Conservation (phyloP, 2,329 filamentous ascomycete species). For the Claviceps citrina region DNA sequence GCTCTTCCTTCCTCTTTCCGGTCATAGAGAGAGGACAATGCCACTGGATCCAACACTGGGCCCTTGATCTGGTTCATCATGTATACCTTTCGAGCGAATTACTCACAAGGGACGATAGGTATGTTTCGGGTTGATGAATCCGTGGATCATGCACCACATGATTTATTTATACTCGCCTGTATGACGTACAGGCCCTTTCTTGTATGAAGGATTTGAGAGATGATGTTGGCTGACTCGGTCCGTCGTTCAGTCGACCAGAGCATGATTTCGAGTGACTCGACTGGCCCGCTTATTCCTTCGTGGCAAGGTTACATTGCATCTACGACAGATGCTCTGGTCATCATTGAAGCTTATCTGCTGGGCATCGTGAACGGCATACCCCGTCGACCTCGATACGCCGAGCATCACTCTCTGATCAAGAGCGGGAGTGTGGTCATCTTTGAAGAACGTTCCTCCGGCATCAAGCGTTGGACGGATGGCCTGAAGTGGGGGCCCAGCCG, state of each 20-base stretch:
- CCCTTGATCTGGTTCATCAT: background rate
- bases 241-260: conserved; percentile 1
- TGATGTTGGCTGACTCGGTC: background rate
- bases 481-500: conserved; percentile 78
- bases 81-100: conserved; percentile 3
- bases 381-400: conserved; percentile 69
- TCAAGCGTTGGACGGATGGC: conserved; percentile 86
- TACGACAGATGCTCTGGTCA: conserved; percentile 58
- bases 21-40: background rate
- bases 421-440: conserved; percentile 83
- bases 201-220: background rate
- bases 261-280: conserved; percentile 3
- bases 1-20: background rate
- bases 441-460: conserved; percentile 74
- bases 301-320: conserved; percentile 49
- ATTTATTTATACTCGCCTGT: background rate
- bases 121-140: background rate
- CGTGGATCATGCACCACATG: background rate
- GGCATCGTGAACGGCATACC: conserved; percentile 59
- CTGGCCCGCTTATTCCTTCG: conserved; percentile 38
- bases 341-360: conserved; percentile 66
- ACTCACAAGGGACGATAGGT: background rate
- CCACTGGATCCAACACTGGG: background rate
- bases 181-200: background rate
- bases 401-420: conserved; percentile 57